Evolutionary conservation across 805 yeast species (phyloP).

Genomic region (Priceomyces carsonii): DNA sequence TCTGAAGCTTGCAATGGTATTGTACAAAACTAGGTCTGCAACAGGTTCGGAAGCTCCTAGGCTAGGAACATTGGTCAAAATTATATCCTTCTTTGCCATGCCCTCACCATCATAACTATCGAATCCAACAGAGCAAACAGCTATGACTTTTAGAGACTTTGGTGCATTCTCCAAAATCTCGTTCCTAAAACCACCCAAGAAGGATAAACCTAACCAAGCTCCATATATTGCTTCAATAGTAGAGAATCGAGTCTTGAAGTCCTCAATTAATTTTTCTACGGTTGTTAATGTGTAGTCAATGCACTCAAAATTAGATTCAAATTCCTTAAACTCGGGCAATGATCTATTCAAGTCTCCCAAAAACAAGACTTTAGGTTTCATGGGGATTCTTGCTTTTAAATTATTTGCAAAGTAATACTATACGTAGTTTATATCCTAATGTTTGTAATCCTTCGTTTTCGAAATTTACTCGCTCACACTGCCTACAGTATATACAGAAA

Average conservation of each 20-base stretch:
- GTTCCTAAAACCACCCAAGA: slow-evolving; percentile 50
- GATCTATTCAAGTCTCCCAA: slow-evolving; percentile 50
- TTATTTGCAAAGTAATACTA: too few species aligned
- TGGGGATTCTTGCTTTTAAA: too few species aligned
- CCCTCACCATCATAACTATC: slow-evolving; percentile 49
- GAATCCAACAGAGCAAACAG: slow-evolving; percentile 59
- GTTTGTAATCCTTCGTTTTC: too few species aligned
- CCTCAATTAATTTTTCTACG: slow-evolving; percentile 40
- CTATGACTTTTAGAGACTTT: slow-evolving; percentile 43
- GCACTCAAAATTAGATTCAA: slow-evolving; percentile 40
- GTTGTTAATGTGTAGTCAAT: slow-evolving; percentile 42
- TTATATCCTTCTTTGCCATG: slow-evolving; percentile 44
- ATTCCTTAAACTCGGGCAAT: slow-evolving; percentile 46
- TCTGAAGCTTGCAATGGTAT: slow-evolving; percentile 62
- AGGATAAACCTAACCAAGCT: slow-evolving; percentile 57
- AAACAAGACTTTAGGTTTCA: slow-evolving; percentile 43
- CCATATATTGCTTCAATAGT: slow-evolving; percentile 56
- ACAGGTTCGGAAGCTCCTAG: slow-evolving; percentile 67
- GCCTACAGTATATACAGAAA: too few species aligned
- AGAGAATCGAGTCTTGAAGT: slow-evolving; percentile 41
- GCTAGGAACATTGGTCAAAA: slow-evolving; percentile 58
- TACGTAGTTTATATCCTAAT: too few species aligned
- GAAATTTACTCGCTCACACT: too few species aligned
- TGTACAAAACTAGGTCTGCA: slow-evolving; percentile 66
- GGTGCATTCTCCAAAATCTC: slow-evolving; percentile 50